These are phyloP conservation scores for Gremmenia infestans DNA, from an alignment of 2,329 filamentous ascomycete species.

Conservation along the genomic window DNA sequence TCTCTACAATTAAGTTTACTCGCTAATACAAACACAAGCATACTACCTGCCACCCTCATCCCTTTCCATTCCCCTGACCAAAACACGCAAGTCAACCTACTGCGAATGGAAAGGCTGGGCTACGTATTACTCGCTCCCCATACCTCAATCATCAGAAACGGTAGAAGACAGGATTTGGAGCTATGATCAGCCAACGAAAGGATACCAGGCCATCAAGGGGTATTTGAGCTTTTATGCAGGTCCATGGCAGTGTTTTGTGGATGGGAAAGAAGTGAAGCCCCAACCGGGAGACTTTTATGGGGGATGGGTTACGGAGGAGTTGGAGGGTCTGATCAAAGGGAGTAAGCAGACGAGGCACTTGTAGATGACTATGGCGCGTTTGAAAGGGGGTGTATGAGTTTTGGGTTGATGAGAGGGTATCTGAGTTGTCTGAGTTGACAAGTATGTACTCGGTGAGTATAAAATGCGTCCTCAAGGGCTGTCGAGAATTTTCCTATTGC, in stretches of 20 bases:
- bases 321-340: conserved; percentile 48
- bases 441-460: too few relatives aligned
- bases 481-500: too few relatives aligned
- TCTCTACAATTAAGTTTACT: background rate
- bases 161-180: conserved; percentile 53
- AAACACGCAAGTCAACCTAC: conserved; percentile 41
- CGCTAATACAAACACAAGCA: conserved; percentile 33
- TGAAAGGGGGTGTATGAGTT: background rate
- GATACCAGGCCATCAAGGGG: conserved; percentile 49
- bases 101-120: conserved; percentile 60
- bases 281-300: conserved; percentile 61
- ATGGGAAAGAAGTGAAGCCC: conserved; percentile 53
- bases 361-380: background rate
- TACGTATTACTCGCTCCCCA: conserved; percentile 49
- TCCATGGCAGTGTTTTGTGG: conserved; percentile 58
- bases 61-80: conserved; percentile 42
- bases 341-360: conserved; percentile 25
- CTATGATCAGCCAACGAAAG: conserved; percentile 49
- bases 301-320: conserved; percentile 58
- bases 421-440: too few relatives aligned
- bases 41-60: conserved; percentile 54
- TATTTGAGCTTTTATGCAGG: conserved; percentile 56
- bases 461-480: too few relatives aligned
- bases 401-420: background rate
- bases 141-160: conserved; percentile 15